Evolutionary conservation across 352 stramenopile species (phyloP), one percentile per base, ranked within the genome.

Genomic region (Blastocystis sp.): DNA sequence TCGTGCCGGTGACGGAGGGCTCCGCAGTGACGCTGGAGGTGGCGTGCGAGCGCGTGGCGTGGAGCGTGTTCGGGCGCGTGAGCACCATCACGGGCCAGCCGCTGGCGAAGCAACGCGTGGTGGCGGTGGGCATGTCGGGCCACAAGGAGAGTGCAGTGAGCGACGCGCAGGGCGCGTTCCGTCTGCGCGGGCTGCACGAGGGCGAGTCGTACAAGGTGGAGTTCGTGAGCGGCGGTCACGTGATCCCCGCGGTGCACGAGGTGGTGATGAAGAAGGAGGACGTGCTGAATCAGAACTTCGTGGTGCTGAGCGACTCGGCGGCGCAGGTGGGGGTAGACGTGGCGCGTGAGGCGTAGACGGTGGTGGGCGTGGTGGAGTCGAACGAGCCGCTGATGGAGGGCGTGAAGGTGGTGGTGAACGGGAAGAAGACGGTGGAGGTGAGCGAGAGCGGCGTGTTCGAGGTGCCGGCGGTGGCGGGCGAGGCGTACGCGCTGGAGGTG

Each of bases 21-120:
- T 23, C 10, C 19, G 76, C 56, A 28, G 17, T 28, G 40, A 53
- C 9, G 19, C 10, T 86, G 17, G 10, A 3, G 23, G 3, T 86
- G 19, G 38, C 9, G 10, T 76, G 60, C 17, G 53, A 74, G 34
- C 60, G 62, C 17, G 52, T 86, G 17, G 76, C 60, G 5, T 86
- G 38, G 19, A 86, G 76, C 34, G 62, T 79, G n/a, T 86, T 76
- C 34, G 76, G 76, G 17, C 53, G n/a, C 7, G 62, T 86, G 10
- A 69, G 21, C 28, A 76, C 76, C 7, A 34, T 86, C n/a, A 86
- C 60, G 7, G 76, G 76, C 0, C 76, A 76, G 43, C 76, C 76
- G n/a, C 76, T 76, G 17, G 14, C 40, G 0, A 40, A 45, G 62
- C 11, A 41, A 19, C 28, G 38, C 14, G n/a, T 86, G 5, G n/a